Percentiles rank a stretch among this genome's conserved stretches.
Conservation (phyloP, 345 rosid species). For the Linum tenue region DNA sequence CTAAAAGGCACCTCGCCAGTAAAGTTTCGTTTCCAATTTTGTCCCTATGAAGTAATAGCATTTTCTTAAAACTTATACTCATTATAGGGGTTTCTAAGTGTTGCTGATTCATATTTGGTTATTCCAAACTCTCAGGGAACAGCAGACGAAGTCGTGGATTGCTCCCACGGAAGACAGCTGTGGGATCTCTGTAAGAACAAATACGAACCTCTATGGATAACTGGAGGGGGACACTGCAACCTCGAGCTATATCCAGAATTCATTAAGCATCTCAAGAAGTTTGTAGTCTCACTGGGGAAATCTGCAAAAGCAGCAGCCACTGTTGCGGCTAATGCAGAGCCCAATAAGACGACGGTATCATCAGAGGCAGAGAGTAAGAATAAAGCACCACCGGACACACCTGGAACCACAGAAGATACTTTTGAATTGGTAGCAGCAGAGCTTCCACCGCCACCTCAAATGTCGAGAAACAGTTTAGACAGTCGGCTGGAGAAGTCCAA, state of each 20-base stretch:
- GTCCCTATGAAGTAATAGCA: background rate
- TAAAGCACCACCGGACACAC: constrained; percentile 35
- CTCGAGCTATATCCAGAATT: constrained; percentile 87
- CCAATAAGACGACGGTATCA: constrained; percentile 23
- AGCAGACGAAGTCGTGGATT: constrained; percentile 81
- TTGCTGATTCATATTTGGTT: background rate
- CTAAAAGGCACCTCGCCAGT: no score
- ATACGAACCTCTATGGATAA: constrained; percentile 83
- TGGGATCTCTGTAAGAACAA: constrained; percentile 75
- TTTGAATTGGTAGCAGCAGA: constrained; percentile 57
- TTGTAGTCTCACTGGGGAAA: constrained; percentile 46
- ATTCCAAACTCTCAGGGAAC: constrained; percentile 43
- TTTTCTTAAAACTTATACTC: background rate
- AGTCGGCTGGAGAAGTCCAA: constrained; percentile 83
- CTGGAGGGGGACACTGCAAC: constrained; percentile 83
- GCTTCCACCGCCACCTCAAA: constrained; percentile 55
- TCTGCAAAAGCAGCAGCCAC: constrained; percentile 28
- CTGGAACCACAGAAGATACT: constrained; percentile 46
- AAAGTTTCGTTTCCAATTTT: background rate
- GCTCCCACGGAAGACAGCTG: constrained; percentile 76
- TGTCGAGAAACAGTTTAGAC: constrained; percentile 91
- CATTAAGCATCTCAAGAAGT: constrained; percentile 70
- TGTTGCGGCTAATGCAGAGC: constrained; percentile 13
- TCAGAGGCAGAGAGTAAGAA: constrained; percentile 36
- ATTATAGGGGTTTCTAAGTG: background rate